These are phyloP conservation scores for Pythium catenulatum DNA, from an alignment of 352 stramenopile species.

Conservation along the genomic window DNA sequence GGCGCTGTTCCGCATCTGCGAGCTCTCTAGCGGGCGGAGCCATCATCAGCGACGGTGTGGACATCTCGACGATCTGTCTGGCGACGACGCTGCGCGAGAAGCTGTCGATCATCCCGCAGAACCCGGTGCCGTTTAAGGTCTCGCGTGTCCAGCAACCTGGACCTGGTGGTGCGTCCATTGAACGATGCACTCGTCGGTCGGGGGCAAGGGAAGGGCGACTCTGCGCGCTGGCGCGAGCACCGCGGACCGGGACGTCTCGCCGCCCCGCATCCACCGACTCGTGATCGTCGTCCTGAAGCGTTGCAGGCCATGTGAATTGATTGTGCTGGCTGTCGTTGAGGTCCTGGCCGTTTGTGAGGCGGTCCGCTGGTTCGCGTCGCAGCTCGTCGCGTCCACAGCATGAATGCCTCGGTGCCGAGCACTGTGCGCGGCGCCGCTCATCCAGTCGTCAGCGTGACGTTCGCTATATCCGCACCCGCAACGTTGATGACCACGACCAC, in stretches of 20 bases:
- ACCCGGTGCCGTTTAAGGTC: constrained; percentile 94
- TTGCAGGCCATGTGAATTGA: too few species aligned
- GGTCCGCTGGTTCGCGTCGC: constrained; percentile 72
- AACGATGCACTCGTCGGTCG: constrained; percentile 81
- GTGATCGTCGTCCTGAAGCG: constrained; percentile 91
- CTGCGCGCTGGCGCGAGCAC: constrained; percentile 66
- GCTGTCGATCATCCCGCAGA: constrained; percentile 96
- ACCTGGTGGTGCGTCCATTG: constrained; percentile 93
- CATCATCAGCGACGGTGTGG: constrained; percentile 94
- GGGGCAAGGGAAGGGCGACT: constrained; percentile 68
- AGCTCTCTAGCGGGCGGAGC: constrained; percentile 91
- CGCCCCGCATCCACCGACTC: constrained; percentile 83
- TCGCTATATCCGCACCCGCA: constrained; percentile 69
- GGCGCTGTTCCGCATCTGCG: constrained; percentile 95
- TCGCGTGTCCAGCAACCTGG: constrained; percentile 94
- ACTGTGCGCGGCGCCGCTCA: constrained; percentile 68
- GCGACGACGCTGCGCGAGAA: constrained; percentile 87
- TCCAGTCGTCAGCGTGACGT: constrained; percentile 71
- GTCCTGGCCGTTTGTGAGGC: constrained; percentile 87
- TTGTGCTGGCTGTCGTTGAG: too few species aligned
- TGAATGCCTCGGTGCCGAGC: constrained; percentile 95
- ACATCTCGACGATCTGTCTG: constrained; percentile 87
- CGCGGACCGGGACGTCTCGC: constrained; percentile 63
- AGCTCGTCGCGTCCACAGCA: constrained; percentile 84
- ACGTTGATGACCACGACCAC: too few species aligned